Evolutionary conservation across 768 basidiomycete species (phyloP).

Genomic region (Rossbeevera mucosa): DNA sequence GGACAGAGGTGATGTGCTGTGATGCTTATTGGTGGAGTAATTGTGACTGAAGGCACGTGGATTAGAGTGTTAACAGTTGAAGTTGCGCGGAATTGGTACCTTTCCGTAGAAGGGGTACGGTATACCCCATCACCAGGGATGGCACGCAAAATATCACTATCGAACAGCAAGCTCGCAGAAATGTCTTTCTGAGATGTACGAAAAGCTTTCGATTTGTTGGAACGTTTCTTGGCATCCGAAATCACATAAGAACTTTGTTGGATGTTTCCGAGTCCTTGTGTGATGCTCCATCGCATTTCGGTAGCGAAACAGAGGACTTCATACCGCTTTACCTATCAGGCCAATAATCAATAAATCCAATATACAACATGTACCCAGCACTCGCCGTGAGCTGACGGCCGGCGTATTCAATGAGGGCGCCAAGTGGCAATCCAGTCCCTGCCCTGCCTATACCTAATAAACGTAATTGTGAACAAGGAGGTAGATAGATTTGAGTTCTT

Average conservation of each 20-base stretch:
- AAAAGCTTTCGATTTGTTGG: background rate
- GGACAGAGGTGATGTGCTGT: conserved; percentile 11
- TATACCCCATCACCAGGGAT: conserved; percentile 3
- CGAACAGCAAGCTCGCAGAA: conserved; percentile 3
- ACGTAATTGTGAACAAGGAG: background rate
- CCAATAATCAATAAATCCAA: background rate
- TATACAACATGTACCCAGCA: background rate
- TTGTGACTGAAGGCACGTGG: conserved; percentile 6
- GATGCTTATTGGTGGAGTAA: background rate
- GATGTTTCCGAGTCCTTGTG: background rate
- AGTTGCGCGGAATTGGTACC: background rate
- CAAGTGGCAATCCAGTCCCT: conserved; percentile 23
- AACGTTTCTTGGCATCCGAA: conserved; percentile 6
- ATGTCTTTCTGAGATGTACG: background rate
- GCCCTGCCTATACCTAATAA: conserved; percentile 23
- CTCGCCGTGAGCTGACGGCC: conserved; percentile 24
- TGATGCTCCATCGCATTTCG: conserved; percentile 23
- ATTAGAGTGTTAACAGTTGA: background rate
- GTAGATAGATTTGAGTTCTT: conserved; percentile 1
- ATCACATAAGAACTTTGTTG: conserved; percentile 20
- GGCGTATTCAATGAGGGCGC: conserved; percentile 22
- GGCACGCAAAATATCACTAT: conserved; percentile 19
- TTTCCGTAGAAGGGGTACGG: background rate
- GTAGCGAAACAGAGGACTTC: conserved; percentile 29
- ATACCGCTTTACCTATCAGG: conserved; percentile 21